These are phyloP conservation scores for Tolypocladium ovalisporum DNA, from an alignment of 2,329 filamentous ascomycete genomes.

Conservation along the genomic window DNA sequence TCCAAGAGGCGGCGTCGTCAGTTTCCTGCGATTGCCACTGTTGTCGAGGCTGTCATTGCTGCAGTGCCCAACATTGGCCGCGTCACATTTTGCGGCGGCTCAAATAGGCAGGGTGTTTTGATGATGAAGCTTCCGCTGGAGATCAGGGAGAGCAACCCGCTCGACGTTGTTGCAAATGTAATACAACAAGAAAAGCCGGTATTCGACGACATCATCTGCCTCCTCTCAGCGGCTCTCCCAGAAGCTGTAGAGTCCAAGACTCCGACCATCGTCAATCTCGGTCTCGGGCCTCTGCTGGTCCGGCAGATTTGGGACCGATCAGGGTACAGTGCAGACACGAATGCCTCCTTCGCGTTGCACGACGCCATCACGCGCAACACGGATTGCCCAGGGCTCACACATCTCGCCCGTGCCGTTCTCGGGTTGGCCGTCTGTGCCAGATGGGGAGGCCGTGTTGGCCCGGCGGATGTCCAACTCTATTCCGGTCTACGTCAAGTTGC, in stretches of 20 bases:
- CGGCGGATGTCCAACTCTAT: conserved; percentile 33
- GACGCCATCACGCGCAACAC: conserved; percentile 59
- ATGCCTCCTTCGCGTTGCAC: conserved; percentile 62
- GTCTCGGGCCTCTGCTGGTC: conserved; percentile 33
- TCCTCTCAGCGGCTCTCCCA: conserved; percentile 32
- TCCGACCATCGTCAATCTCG: conserved; percentile 30
- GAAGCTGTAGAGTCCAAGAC: conserved; percentile 19
- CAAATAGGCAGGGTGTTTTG: conserved; percentile 74
- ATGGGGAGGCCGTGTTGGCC: conserved; percentile 54
- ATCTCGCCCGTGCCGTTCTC: conserved; percentile 59
- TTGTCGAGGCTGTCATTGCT: conserved; percentile 64
- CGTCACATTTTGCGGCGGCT: conserved; percentile 78
- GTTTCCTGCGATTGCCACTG: conserved; percentile 71
- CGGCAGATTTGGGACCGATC: conserved; percentile 39
- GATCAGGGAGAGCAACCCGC: conserved; percentile 54
- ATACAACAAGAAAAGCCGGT: conserved; percentile 14
- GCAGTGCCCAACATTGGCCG: conserved; percentile 60
- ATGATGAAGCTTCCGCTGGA: conserved; percentile 55
- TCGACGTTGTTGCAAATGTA: conserved; percentile 29
- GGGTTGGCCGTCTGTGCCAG: conserved; percentile 62
- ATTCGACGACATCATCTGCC: conserved; percentile 24
- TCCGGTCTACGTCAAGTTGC: conserved; percentile 31
- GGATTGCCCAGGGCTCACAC: conserved; percentile 61
- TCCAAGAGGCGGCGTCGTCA: conserved; percentile 70
- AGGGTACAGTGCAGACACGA: conserved; percentile 37